These are phyloP conservation scores for Talaromyces sp. DNA, from an alignment of 2,329 filamentous ascomycete genomes.

Conservation along the genomic window DNA sequence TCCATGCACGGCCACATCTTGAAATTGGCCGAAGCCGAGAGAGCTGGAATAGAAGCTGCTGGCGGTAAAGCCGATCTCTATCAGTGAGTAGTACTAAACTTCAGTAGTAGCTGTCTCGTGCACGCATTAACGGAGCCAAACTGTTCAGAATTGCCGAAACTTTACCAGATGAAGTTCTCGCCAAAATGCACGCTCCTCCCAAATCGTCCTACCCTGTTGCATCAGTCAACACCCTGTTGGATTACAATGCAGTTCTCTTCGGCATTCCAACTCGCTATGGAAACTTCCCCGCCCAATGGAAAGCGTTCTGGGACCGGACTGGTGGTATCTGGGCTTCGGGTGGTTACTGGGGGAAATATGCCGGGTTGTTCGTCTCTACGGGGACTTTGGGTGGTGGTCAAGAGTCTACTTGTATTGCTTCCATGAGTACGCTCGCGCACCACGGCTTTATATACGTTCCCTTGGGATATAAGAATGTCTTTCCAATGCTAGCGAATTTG, in stretches of 20 bases:
- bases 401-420: conserved; percentile 75
- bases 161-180: conserved; percentile 72
- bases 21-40: conserved; percentile 80
- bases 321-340: conserved; percentile 78
- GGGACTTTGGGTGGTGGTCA: conserved; percentile 81
- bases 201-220: conserved; percentile 64
- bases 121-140: neutral
- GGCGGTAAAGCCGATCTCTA: conserved; percentile 76
- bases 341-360: conserved; percentile 78
- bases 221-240: conserved; percentile 56
- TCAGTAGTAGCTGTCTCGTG: neutral
- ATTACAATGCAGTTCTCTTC: conserved; percentile 84
- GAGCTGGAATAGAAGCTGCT: conserved; percentile 79
- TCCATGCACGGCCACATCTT: conserved; percentile 91
- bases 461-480: conserved; percentile 80
- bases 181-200: conserved; percentile 83
- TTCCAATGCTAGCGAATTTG: conserved; percentile 64
- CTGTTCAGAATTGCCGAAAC: conserved; percentile 70
- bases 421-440: conserved; percentile 81
- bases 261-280: conserved; percentile 95
- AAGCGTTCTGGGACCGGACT: conserved; percentile 76
- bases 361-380: conserved; percentile 83
- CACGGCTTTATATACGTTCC: conserved; percentile 96
- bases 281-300: conserved; percentile 97
- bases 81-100: conserved; percentile 55